These are phyloP conservation scores for Chlorophyllum brunneum DNA, from an alignment of 768 basidiomycete genomes.

Conservation along the genomic window DNA sequence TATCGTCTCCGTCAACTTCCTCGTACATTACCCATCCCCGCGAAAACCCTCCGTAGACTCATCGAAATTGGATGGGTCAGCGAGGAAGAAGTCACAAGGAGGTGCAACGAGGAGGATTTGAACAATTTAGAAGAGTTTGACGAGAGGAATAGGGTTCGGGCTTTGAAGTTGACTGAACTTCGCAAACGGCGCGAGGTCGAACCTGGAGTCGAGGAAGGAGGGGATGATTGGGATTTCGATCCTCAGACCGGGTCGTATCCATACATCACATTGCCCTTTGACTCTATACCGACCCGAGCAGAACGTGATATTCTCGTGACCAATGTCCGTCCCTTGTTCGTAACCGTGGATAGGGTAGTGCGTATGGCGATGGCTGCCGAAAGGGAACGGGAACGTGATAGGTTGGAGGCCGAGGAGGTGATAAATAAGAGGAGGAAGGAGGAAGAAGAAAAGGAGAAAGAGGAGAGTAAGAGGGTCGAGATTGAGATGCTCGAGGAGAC, in stretches of 20 bases:
- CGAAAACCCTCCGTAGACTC: constrained; percentile 34
- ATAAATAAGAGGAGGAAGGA: constrained; percentile 15
- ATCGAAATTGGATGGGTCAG: constrained; percentile 37
- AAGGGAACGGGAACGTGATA: constrained; percentile 10
- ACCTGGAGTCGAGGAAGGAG: constrained; percentile 10
- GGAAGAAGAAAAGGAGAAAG: constrained; percentile 9
- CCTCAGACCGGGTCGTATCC: constrained; percentile 2
- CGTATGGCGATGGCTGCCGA: constrained; percentile 11
- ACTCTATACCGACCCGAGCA: constrained; percentile 11
- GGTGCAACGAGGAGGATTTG: constrained; percentile 31
- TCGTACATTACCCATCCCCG: constrained; percentile 29
- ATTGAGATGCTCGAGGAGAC: not conserved
- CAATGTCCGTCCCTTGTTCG: constrained; percentile 8
- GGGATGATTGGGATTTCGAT: constrained; percentile 3
- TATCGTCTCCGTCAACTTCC: constrained; percentile 28
- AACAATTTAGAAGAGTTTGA: constrained; percentile 29
- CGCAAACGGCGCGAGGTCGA: constrained; percentile 8
- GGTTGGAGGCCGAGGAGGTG: constrained; percentile 16
- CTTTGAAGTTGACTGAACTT: constrained; percentile 8
- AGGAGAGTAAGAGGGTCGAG: constrained; percentile 5
- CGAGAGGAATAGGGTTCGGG: constrained; percentile 6
- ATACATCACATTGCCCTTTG: constrained; percentile 1
- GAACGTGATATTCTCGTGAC: constrained; percentile 13
- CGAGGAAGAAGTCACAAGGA: constrained; percentile 25
- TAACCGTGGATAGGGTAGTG: constrained; percentile 10